phyloP scores from a whole-genome alignment of 768 basidiomycete species.

The Chalciporus piperatus region DNA sequence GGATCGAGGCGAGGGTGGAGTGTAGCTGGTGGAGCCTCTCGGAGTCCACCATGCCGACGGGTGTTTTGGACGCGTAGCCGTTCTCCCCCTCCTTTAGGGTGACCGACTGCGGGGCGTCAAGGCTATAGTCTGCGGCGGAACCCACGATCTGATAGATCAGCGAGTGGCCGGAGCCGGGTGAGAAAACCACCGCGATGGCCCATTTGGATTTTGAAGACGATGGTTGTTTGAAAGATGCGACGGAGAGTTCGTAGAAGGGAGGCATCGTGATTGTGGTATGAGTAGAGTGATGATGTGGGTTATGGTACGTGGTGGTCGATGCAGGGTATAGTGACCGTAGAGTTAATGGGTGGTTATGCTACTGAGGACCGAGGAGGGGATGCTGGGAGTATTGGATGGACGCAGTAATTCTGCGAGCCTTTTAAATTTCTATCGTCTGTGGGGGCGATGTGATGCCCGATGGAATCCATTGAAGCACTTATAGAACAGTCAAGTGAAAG shows the following conservation, averaged over 20 bases:
- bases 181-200: constrained; percentile 28
- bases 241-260: constrained; percentile 32
- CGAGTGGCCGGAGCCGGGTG: constrained; percentile 27
- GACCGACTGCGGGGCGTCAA: constrained; percentile 34
- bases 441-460: constrained; percentile 15
- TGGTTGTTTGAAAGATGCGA: constrained; percentile 26
- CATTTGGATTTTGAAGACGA: constrained; percentile 23
- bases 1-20: constrained; percentile 25
- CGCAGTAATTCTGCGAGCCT: constrained; percentile 4
- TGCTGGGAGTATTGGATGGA: not conserved
- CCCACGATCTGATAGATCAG: constrained; percentile 32
- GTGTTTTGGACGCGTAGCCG: constrained; percentile 20
- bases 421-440: constrained; percentile 24
- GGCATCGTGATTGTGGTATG: constrained; percentile 21
- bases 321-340: not conserved
- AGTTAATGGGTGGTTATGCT: not conserved
- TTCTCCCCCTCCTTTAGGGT: constrained; percentile 30
- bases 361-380: not conserved
- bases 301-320: not conserved
- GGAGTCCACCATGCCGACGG: constrained; percentile 27
- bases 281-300: not conserved
- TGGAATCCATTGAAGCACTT: constrained; percentile 12
- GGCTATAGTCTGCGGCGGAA: constrained; percentile 24
- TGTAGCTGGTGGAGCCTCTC: constrained; percentile 29
- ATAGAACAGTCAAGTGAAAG: not conserved